Base-by-base conservation (phyloP, 495 filamentous ascomycete species). In the Podospora appendiculata region DNA sequence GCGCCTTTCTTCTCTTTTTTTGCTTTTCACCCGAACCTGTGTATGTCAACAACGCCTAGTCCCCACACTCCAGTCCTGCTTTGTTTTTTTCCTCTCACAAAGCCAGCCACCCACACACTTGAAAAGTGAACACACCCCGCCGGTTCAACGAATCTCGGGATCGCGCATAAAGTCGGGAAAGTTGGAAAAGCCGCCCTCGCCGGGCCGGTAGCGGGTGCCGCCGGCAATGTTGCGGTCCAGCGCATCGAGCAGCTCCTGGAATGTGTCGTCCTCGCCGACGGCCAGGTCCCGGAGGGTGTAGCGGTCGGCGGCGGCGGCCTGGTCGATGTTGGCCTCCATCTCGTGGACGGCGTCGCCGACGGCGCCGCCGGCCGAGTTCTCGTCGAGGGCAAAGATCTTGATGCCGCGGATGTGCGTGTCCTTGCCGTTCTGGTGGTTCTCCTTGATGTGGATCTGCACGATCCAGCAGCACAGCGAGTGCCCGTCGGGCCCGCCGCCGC, bases 361-460 rank as follows among this genome's bases (percentile, higher is more conserved):
- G 13, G 41, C 36, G 8, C 41, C 42, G 11, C 57, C 55, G 5
- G 55, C 50, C 16, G 67, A 59, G 11, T 64, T 63, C 32, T 79
- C 75, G 48, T 96, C 90, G 41, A 77, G 69, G 6, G 88, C 88
- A 64, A 89, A 98, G 25, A 98, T 82, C 76, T 96, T 91, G 64
- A 98, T 77, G 0, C 89, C 92, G 38, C 93, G 83, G 40, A 98
- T 82, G 77, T 98, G 93, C 4, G 93, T 98, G 66, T 98, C 93
- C 65, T 98, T 98, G 50, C 93, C 93, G 67, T 98, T 98, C 74
- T 98, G 93, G 70, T 98, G 93, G 59, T 98, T 98, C 71, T 96
- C 94, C 51, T 89, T 78, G 56, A 98, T 79, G 47, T 81, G 80
- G 47, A 97, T 82, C 66, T 96, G 90, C 11, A 96, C 75, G 42